Conservation (phyloP, 2,329 filamentous ascomycete genomes). For the Onygena corvina region DNA sequence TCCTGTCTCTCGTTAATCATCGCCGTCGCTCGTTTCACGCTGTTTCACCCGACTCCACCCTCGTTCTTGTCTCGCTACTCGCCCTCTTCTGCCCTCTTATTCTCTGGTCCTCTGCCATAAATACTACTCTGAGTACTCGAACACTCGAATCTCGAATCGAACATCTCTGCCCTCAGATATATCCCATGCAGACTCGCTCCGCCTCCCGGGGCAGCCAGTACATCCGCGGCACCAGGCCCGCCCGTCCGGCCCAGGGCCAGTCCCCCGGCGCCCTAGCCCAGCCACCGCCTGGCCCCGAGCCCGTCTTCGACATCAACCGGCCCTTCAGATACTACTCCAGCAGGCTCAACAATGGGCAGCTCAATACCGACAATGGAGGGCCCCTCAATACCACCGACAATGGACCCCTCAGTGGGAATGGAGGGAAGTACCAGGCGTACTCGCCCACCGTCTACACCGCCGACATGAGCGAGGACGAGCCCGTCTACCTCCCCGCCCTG, state of each 20-base stretch:
- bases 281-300: not conserved
- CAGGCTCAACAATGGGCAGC: no score
- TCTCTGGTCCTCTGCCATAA: not conserved
- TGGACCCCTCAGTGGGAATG: no score
- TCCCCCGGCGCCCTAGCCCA: not conserved
- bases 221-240: not conserved
- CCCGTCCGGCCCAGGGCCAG: not conserved
- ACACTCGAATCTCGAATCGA: no score
- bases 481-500: not conserved
- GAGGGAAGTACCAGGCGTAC: no score
- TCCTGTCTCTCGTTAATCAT: not conserved
- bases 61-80: not conserved
- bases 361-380: no score
- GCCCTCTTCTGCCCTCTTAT: not conserved
- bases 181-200: not conserved
- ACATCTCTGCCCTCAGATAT: no score
- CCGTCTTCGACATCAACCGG: not conserved
- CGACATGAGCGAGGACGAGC: not conserved
- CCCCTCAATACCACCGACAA: no score
- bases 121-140: no score
- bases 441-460: no score
- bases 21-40: conserved; percentile 1
- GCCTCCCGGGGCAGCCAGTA: not conserved
- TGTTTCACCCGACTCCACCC: no score
- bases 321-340: no score